Conservation (phyloP, 1,139 yeast species). For the Blastobotrys illinoisensis region DNA sequence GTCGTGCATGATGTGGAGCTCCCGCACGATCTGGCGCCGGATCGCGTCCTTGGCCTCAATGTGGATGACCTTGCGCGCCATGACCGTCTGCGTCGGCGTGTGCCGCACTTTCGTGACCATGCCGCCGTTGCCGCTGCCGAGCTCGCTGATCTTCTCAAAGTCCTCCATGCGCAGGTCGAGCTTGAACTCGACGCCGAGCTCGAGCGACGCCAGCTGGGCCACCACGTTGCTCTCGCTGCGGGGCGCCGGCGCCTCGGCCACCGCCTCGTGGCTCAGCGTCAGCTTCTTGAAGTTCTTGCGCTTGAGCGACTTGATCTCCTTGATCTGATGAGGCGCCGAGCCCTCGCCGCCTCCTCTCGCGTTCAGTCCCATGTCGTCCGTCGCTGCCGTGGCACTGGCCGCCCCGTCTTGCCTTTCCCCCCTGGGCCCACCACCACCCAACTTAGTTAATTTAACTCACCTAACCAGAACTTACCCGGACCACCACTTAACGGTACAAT, state of each 20-base stretch:
- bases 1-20: slow-evolving; percentile 83
- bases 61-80: slow-evolving; percentile 88
- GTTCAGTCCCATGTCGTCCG: not conserved
- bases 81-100: slow-evolving; percentile 76
- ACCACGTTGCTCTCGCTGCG: slow-evolving; percentile 20
- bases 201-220: slow-evolving; percentile 32
- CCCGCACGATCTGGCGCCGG: slow-evolving; percentile 82
- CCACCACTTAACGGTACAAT: no score
- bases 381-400: no score
- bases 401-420: no score
- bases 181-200: slow-evolving; percentile 45
- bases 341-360: not conserved
- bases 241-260: slow-evolving; percentile 1
- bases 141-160: slow-evolving; percentile 62
- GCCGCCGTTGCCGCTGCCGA: slow-evolving; percentile 95
- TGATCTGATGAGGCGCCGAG: slow-evolving; percentile 19
- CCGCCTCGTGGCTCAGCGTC: slow-evolving; percentile 40
- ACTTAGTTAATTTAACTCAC: no score
- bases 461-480: no score
- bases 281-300: slow-evolving; percentile 72
- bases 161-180: slow-evolving; percentile 59
- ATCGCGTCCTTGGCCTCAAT: slow-evolving; percentile 78
- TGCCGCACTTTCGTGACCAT: slow-evolving; percentile 85
- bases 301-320: slow-evolving; percentile 54
- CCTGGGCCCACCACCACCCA: no score